These are phyloP conservation scores for Tolypocladium album DNA, from an alignment of 2,329 filamentous ascomycete genomes.

Conservation along the genomic window DNA sequence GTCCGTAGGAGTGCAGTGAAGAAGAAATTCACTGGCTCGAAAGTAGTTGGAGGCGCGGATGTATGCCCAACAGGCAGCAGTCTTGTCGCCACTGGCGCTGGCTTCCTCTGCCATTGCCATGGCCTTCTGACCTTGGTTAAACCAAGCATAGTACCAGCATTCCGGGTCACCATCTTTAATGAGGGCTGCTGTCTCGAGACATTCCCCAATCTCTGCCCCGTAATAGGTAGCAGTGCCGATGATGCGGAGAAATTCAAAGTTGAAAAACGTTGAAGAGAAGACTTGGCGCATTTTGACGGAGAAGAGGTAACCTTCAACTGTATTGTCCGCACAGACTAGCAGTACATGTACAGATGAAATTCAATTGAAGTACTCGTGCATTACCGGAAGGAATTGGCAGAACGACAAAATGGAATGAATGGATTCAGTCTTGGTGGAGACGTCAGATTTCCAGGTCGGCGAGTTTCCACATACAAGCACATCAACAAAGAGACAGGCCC, in stretches of 20 bases:
- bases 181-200: slow-evolving; percentile 21
- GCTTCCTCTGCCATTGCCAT: slow-evolving; percentile 24
- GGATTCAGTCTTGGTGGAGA: not conserved
- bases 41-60: slow-evolving; percentile 29
- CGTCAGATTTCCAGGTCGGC: not conserved
- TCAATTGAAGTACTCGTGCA: not conserved
- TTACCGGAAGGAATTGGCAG: not conserved
- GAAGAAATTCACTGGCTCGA: slow-evolving; percentile 24
- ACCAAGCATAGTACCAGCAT: slow-evolving; percentile 27
- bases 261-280: slow-evolving; percentile 23
- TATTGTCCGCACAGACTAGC: not conserved
- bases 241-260: slow-evolving; percentile 31
- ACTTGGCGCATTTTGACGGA: slow-evolving; percentile 16
- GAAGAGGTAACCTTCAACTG: slow-evolving; percentile 7
- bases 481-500: not conserved
- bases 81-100: slow-evolving; percentile 13
- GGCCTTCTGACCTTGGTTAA: slow-evolving; percentile 16
- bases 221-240: slow-evolving; percentile 22
- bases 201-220: slow-evolving; percentile 29
- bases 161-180: slow-evolving; percentile 27
- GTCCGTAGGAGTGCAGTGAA: slow-evolving; percentile 10
- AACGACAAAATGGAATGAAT: not conserved
- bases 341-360: not conserved
- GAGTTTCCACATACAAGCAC: not conserved
- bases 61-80: slow-evolving; percentile 21